These are phyloP conservation scores for Suillus sp. DNA, from an alignment of 768 basidiomycete species.

Conservation along the genomic window DNA sequence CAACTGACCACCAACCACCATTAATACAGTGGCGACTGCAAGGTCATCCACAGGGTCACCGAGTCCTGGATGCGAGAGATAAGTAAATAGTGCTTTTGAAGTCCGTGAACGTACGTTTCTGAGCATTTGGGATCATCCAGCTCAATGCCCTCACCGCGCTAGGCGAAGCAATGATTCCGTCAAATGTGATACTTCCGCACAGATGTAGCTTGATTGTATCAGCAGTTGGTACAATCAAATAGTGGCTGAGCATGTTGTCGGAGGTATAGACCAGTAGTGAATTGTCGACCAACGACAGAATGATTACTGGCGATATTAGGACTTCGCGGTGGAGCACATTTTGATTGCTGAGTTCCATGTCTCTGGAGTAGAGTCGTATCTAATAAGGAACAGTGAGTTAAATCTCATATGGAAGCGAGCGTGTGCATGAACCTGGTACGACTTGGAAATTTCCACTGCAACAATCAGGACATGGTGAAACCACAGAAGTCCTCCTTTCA, in stretches of 20 bases:
- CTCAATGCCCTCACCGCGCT: conserved; percentile 86
- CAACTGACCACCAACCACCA: conserved; percentile 92
- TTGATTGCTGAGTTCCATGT: conserved; percentile 80
- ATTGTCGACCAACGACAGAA: conserved; percentile 91
- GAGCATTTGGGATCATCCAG: conserved; percentile 94
- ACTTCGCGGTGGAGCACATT: conserved; percentile 83
- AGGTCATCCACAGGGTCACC: conserved; percentile 95
- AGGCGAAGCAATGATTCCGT: conserved; percentile 84
- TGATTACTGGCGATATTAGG: conserved; percentile 75
- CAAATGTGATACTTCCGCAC: conserved; percentile 94
- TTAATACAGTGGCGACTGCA: conserved; percentile 90
- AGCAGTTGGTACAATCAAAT: conserved; percentile 81
- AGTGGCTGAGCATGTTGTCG: conserved; percentile 93
- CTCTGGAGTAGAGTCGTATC: conserved; percentile 94
- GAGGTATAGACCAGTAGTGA: conserved; percentile 92
- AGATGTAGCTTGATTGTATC: conserved; percentile 84
- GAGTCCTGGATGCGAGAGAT: conserved; percentile 57
- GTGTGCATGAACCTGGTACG: conserved; percentile 61
- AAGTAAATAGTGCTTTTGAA: conserved; percentile 14
- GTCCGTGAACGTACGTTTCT: conserved; percentile 71
- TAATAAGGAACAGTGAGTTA: conserved; percentile 33
- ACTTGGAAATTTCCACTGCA: conserved; percentile 80
- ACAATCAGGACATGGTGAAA: conserved; percentile 94
- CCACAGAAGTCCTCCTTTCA: conserved; percentile 93
- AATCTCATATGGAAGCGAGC: conserved; percentile 4